Conservation (phyloP, 805 yeast species). For the Wickerhamomyces tratensis region DNA sequence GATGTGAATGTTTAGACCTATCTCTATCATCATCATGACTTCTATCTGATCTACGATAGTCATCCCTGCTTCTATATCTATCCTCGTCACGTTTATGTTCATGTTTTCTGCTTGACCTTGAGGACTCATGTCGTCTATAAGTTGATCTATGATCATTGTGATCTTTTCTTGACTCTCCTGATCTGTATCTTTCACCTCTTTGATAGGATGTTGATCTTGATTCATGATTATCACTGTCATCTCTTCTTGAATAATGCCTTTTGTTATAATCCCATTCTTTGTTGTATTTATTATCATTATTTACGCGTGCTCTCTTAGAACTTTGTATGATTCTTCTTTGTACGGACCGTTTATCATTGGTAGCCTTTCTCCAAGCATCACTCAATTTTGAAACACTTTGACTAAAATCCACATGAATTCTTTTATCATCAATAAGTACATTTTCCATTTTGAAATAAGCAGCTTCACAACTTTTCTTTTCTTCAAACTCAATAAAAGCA, state of each 20-base stretch:
- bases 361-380: constrained; percentile 14
- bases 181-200: background rate
- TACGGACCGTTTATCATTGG: constrained; percentile 4
- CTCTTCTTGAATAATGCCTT: background rate
- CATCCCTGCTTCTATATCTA: background rate
- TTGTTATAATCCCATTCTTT: no score
- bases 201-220: background rate
- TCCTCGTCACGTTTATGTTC: no score
- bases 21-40: background rate
- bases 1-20: no score
- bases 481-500: constrained; percentile 52
- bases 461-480: constrained; percentile 40
- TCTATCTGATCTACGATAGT: background rate
- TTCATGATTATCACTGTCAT: background rate
- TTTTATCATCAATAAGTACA: constrained; percentile 52
- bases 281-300: no score
- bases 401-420: constrained; percentile 60
- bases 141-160: no score
- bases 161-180: background rate
- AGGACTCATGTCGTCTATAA: no score
- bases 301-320: no score
- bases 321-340: background rate
- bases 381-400: constrained; percentile 35
- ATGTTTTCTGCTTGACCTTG: no score
- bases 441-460: constrained; percentile 57